Percentiles rank a stretch among this genome's conserved stretches.
These are phyloP conservation scores for Globisporangium alternatum DNA, from an alignment of 352 stramenopile genomes.

Conservation along the genomic window DNA sequence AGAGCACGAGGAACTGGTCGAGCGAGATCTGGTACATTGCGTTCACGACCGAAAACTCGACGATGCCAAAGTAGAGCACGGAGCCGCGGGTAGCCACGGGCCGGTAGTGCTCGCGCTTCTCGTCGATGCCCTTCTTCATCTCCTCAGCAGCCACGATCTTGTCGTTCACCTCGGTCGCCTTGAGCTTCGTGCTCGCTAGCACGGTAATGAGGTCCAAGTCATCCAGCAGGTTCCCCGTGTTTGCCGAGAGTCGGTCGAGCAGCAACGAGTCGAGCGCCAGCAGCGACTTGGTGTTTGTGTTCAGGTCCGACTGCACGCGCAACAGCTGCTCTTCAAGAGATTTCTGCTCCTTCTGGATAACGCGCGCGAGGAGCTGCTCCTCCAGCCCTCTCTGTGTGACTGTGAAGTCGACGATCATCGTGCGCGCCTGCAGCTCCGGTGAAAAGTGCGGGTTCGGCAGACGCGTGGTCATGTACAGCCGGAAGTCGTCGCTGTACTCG, in stretches of 20 bases:
- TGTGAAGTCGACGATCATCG: constrained; percentile 88
- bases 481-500: constrained; percentile 66
- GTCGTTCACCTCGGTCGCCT: constrained; percentile 88
- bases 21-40: constrained; percentile 90
- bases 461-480: constrained; percentile 64
- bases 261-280: constrained; percentile 82
- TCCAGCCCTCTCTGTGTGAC: constrained; percentile 89
- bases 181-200: constrained; percentile 88
- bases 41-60: constrained; percentile 87
- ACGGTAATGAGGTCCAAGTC: constrained; percentile 85
- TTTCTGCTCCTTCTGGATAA: constrained; percentile 91
- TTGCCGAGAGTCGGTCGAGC: constrained; percentile 83
- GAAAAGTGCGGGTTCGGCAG: constrained; percentile 69
- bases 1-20: constrained; percentile 89
- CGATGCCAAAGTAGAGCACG: constrained; percentile 89
- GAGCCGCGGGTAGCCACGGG: constrained; percentile 84
- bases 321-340: constrained; percentile 89
- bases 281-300: constrained; percentile 85
- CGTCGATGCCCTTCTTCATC: constrained; percentile 87
- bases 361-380: constrained; percentile 88
- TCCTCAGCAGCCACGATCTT: constrained; percentile 87
- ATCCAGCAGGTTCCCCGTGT: constrained; percentile 87
- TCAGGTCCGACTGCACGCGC: constrained; percentile 81
- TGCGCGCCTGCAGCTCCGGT: constrained; percentile 63
- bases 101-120: constrained; percentile 91